These are phyloP conservation scores for Aaosphaeria pasadenensis DNA, from an alignment of 2,329 filamentous ascomycete genomes.

Conservation along the genomic window DNA sequence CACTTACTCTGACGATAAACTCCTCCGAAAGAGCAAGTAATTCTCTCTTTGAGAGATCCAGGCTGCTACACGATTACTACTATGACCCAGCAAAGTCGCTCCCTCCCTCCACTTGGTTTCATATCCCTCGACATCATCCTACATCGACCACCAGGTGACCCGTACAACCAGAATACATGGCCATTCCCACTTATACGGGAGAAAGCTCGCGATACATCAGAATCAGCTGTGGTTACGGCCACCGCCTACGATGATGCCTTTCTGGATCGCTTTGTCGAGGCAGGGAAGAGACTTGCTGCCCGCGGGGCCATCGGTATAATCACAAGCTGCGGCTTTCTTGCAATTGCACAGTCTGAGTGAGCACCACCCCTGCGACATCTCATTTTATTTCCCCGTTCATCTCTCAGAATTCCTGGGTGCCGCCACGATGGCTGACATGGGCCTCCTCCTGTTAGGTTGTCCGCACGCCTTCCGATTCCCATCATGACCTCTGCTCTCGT, in stretches of 20 bases:
- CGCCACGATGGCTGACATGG: too few relatives aligned
- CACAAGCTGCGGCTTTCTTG: slow-evolving; percentile 42
- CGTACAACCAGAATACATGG: slow-evolving; percentile 37
- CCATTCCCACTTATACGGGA: slow-evolving; percentile 38
- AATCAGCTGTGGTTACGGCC: slow-evolving; percentile 27
- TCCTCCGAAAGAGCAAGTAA: too few relatives aligned
- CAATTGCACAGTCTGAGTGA: slow-evolving; percentile 34
- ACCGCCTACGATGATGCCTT: slow-evolving; percentile 31
- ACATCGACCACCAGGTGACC: slow-evolving; percentile 35
- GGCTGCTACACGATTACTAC: too few relatives aligned
- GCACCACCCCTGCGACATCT: neutral
- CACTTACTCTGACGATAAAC: too few relatives aligned
- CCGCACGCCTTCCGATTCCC: slow-evolving; percentile 29
- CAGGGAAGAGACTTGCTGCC: slow-evolving; percentile 30
- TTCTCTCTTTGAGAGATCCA: too few relatives aligned
- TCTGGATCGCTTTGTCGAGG: slow-evolving; percentile 31
- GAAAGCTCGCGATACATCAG: slow-evolving; percentile 26
- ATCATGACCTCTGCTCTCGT: slow-evolving; percentile 37
- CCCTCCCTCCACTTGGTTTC: slow-evolving; percentile 32
- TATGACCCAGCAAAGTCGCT: too few relatives aligned
- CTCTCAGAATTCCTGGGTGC: too few relatives aligned
- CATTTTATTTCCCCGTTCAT: too few relatives aligned
- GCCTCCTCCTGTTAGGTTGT: too few relatives aligned
- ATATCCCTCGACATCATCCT: slow-evolving; percentile 35
- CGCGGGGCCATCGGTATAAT: slow-evolving; percentile 37